Conservation (phyloP, 768 basidiomycete genomes). For the Asterophora parasitica region DNA sequence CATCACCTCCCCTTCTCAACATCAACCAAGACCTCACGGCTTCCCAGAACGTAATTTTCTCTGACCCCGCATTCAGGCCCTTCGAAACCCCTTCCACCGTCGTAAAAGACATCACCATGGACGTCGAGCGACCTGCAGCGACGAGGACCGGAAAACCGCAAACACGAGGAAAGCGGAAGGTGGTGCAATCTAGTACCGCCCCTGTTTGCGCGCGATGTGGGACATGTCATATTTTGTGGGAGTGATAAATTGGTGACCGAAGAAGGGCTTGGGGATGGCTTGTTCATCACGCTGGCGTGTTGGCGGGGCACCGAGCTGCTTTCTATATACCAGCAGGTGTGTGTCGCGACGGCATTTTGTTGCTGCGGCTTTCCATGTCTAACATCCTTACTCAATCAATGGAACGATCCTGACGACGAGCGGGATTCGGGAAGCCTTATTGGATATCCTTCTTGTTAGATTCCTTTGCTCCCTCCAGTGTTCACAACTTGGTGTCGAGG, state of each 20-base stretch:
- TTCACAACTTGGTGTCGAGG: no score
- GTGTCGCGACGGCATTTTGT: no score
- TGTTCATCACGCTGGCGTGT: slow-evolving; percentile 2
- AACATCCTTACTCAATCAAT: no score
- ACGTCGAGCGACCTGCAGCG: background rate
- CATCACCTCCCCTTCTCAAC: slow-evolving; percentile 46
- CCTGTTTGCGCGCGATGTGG: slow-evolving; percentile 57
- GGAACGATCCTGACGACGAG: no score
- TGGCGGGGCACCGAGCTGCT: no score
- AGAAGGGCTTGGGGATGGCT: slow-evolving; percentile 18
- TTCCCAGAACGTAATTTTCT: no score
- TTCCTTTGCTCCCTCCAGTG: no score
- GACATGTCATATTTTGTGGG: slow-evolving; percentile 67
- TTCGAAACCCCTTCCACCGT: background rate
- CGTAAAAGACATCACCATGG: background rate
- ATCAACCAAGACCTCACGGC: background rate
- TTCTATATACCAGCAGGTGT: no score
- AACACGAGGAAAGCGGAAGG: slow-evolving; percentile 14
- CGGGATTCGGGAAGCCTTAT: no score
- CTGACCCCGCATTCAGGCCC: background rate
- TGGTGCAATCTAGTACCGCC: slow-evolving; percentile 43
- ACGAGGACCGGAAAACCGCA: background rate
- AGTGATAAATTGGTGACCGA: slow-evolving; percentile 41
- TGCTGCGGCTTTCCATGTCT: no score
- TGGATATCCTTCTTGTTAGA: no score